Conservation (phyloP, 768 basidiomycete genomes). For the Leccinum uliginosum region DNA sequence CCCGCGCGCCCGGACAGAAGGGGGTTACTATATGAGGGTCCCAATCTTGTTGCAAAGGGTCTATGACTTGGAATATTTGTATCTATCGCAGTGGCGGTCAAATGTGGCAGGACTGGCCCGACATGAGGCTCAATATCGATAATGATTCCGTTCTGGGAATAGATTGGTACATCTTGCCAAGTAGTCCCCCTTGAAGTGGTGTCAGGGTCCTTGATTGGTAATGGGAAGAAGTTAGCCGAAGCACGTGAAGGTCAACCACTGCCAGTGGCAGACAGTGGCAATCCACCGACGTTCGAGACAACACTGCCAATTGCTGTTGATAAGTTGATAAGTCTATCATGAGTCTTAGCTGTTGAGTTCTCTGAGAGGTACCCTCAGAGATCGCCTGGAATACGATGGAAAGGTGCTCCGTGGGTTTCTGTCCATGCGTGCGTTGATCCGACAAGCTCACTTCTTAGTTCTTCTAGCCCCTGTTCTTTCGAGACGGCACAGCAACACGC, state of each 20-base stretch:
- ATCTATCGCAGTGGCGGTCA: background rate
- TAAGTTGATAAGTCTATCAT: conserved; percentile 56
- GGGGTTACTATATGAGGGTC: background rate
- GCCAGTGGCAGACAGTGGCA: too few species aligned
- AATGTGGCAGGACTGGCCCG: background rate
- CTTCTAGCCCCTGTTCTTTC: conserved; percentile 41
- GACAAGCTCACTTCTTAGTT: conserved; percentile 32
- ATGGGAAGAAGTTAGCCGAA: background rate
- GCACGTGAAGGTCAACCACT: too few species aligned
- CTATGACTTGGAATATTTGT: background rate
- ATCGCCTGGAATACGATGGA: conserved; percentile 78
- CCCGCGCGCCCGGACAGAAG: background rate
- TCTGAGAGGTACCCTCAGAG: conserved; percentile 46
- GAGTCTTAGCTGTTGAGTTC: background rate
- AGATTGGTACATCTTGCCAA: background rate
- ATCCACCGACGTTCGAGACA: too few species aligned
- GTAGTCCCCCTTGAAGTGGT: too few species aligned
- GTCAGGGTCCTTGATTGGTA: background rate
- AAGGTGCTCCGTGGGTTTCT: conserved; percentile 78
- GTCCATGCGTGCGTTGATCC: conserved; percentile 67
- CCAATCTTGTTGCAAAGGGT: background rate
- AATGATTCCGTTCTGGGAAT: background rate
- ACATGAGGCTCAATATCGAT: background rate
- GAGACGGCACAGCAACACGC: background rate
- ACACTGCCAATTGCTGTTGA: background rate